These are phyloP conservation scores for Camellia sinensis DNA, from an alignment of 148 eudicot species.

Conservation along the genomic window DNA sequence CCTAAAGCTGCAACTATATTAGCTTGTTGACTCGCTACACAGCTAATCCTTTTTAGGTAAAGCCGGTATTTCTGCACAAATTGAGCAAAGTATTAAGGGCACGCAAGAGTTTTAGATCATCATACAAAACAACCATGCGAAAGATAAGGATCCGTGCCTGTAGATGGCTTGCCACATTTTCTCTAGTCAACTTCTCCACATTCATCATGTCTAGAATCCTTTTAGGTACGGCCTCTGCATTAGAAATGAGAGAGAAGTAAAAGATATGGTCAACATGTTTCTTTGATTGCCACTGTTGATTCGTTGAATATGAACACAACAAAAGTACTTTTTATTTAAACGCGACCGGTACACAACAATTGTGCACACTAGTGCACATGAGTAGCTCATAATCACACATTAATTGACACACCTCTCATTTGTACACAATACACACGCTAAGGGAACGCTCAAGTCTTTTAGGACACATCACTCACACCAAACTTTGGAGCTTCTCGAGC, in stretches of 20 bases:
- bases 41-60: constrained; percentile 52
- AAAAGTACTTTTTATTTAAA: no score
- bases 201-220: constrained; percentile 68
- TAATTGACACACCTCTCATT: no score
- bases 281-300: background rate
- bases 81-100: background rate
- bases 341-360: no score
- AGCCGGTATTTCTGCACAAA: constrained; percentile 63
- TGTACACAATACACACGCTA: no score
- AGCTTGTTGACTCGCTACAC: constrained; percentile 59
- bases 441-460: no score
- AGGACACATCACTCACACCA: no score
- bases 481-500: no score
- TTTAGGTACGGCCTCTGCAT: constrained; percentile 74
- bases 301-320: no score
- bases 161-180: constrained; percentile 80
- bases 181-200: constrained; percentile 61
- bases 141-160: constrained; percentile 36
- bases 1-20: constrained; percentile 61
- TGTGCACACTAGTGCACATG: no score
- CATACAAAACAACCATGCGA: background rate
- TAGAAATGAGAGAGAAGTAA: background rate
- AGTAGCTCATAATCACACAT: no score
- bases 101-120: background rate
- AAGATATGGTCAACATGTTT: background rate